Evolutionary conservation across 495 filamentous ascomycete genomes (phyloP), one percentile per base, ranked within the genome.

Genomic region (Aspergillus panamensis): DNA sequence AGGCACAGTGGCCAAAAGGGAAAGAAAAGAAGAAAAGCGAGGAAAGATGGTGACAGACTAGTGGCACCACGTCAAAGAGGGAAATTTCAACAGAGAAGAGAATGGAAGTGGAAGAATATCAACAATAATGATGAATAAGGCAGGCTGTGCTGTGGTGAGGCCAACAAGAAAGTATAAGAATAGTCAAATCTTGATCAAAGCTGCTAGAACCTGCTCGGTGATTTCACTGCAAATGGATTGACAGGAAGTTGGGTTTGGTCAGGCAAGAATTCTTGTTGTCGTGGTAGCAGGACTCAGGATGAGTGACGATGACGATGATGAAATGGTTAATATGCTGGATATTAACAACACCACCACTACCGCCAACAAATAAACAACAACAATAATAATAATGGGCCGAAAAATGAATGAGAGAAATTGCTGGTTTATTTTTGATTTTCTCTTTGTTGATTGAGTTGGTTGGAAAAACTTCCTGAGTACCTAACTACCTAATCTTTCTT

Each of bases 51-150:
- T 31, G 30, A 33, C 42, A 53, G 54, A 54, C 42, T 57, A 57
- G 44, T 62, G 59, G 59, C 55, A 57, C 59, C 59, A 62, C 59
- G 59, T 57, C 53, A 50, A 33, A 31, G n/a, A 39, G 21, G 19
- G 13, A 37, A 44, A 44, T 33, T 17, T 33, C 20, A 45, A 45
- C 14, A 17, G n/a, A 45, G 17, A 45, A 16, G 19, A 39, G 17
- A 40, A 13, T 31, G 16, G 17, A 40, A 25, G 16, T 40, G 14
- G 42, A 37, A 25, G 13, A 14, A 14, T 48, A 51, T 59, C 48
- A 59, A 49, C 39, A 48, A 60, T 50, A 48, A 60, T 50, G 42
- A 55, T 59, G 56, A 60, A 60, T 48, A 53, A 48, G 19, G 53
- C 48, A 25, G 54, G 32, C 20, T 45, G 45, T 17, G 32, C 20